Conservation (phyloP, 495 filamentous ascomycete species). For the Podospora sp. region DNA sequence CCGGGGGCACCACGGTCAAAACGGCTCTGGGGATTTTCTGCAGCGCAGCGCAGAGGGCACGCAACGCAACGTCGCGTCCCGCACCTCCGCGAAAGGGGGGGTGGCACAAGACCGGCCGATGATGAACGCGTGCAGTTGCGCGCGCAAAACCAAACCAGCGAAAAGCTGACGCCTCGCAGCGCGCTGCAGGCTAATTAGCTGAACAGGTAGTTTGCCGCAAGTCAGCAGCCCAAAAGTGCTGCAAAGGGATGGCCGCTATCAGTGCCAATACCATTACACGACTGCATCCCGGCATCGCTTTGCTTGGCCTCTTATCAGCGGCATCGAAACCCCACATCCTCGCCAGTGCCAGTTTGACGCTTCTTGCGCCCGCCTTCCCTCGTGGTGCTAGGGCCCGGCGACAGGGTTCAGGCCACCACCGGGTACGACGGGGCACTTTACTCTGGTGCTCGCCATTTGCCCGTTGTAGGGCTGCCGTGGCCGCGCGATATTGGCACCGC, state of each 20-base stretch:
- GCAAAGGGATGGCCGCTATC: constrained; percentile 7
- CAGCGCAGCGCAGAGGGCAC: constrained; percentile 8
- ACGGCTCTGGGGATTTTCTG: constrained; percentile 4
- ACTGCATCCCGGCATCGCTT: constrained; percentile 17
- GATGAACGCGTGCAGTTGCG: background rate
- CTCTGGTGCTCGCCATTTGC: background rate
- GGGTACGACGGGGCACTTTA: constrained; percentile 6
- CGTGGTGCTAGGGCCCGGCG: background rate
- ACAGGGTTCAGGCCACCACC: constrained; percentile 2
- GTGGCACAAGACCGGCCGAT: background rate
- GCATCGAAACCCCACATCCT: constrained; percentile 10
- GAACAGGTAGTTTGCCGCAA: background rate
- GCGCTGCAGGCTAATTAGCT: background rate
- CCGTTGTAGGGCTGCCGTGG: constrained; percentile 5
- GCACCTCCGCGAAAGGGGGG: constrained; percentile 11
- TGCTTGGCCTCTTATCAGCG: constrained; percentile 18
- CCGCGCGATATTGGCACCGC: background rate
- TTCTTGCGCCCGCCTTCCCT: constrained; percentile 11
- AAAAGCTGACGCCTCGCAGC: background rate
- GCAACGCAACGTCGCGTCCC: constrained; percentile 16
- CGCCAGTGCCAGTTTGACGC: background rate
- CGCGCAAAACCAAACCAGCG: background rate
- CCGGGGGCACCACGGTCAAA: constrained; percentile 16
- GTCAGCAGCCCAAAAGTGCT: background rate
- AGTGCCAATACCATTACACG: constrained; percentile 23